Evolutionary conservation across 148 eudicot genomes (phyloP).

Genomic region (Chenopodium berlandieri): DNA sequence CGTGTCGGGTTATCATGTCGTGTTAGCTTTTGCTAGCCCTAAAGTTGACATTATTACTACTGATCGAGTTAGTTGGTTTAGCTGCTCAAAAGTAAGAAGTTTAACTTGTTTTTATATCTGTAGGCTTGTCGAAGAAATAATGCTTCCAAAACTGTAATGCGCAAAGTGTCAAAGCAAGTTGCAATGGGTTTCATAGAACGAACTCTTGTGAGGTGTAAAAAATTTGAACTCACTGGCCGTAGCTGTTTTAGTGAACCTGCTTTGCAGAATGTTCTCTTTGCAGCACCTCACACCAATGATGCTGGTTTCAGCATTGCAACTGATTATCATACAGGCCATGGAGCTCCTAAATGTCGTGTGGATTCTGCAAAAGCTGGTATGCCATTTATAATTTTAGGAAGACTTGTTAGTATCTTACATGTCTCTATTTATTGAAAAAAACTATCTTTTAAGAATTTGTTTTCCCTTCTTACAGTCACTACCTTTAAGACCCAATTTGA

Average conservation of each 20-base stretch:
- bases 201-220: slow-evolving; percentile 44
- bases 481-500: not conserved
- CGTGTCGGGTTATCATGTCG: too few relatives aligned
- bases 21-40: too few relatives aligned
- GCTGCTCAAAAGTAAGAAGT: not conserved
- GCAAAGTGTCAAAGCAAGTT: slow-evolving; percentile 53
- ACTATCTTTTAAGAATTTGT: not conserved
- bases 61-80: not conserved
- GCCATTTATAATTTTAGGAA: not conserved
- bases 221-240: slow-evolving; percentile 44
- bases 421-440: too few relatives aligned
- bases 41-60: not conserved
- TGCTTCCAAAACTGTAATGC: slow-evolving; percentile 44
- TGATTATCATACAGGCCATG: slow-evolving; percentile 19
- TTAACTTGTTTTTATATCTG: not conserved
- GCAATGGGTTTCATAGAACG: slow-evolving; percentile 49
- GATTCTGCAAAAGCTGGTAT: slow-evolving; percentile 42
- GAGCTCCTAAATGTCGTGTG: slow-evolving; percentile 27
- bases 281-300: slow-evolving; percentile 31
- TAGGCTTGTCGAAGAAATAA: slow-evolving; percentile 47
- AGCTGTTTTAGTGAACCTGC: slow-evolving; percentile 52
- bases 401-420: too few relatives aligned
- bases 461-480: not conserved
- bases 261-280: slow-evolving; percentile 39
- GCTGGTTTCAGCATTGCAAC: slow-evolving; percentile 23